Conservation (phyloP, 768 basidiomycete species). For the Dendrothele bispora region DNA sequence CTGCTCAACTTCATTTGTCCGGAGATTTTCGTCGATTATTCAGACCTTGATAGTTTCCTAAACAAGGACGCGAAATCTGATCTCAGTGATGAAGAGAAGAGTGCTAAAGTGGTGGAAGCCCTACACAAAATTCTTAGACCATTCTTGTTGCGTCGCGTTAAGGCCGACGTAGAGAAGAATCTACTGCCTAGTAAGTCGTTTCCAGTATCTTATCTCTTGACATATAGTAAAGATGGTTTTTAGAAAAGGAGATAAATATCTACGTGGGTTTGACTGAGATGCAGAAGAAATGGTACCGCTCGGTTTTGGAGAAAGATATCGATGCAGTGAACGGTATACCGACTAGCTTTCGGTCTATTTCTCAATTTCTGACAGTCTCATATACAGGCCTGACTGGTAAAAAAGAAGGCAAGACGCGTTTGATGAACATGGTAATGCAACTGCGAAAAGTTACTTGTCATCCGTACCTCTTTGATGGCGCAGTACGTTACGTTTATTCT, state of each 20-base stretch:
- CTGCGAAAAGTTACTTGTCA: conserved; percentile 88
- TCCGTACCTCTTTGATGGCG: conserved; percentile 91
- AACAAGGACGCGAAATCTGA: conserved; percentile 76
- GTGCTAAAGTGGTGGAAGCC: conserved; percentile 93
- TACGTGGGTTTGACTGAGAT: conserved; percentile 96
- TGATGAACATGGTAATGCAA: conserved; percentile 99
- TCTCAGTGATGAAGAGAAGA: conserved; percentile 67
- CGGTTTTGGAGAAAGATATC: conserved; percentile 95
- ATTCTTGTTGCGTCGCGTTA: conserved; percentile 91
- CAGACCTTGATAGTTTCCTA: conserved; percentile 91
- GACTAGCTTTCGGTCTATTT: neutral
- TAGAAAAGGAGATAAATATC: conserved; percentile 98
- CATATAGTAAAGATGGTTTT: conserved; percentile 1
- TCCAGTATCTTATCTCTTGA: conserved; percentile 4
- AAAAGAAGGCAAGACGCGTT: conserved; percentile 96
- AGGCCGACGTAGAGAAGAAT: conserved; percentile 95
- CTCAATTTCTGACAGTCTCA: neutral
- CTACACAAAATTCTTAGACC: conserved; percentile 95
- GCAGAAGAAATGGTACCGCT: conserved; percentile 98
- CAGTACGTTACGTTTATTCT: conserved; percentile 44
- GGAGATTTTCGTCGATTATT: conserved; percentile 90
- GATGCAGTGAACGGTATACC: conserved; percentile 91
- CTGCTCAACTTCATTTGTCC: conserved; percentile 95
- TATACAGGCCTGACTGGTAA: conserved; percentile 83
- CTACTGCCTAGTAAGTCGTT: conserved; percentile 75